These are phyloP conservation scores for Dothistroma pini DNA, from an alignment of 2,329 filamentous ascomycete genomes.

Conservation along the genomic window DNA sequence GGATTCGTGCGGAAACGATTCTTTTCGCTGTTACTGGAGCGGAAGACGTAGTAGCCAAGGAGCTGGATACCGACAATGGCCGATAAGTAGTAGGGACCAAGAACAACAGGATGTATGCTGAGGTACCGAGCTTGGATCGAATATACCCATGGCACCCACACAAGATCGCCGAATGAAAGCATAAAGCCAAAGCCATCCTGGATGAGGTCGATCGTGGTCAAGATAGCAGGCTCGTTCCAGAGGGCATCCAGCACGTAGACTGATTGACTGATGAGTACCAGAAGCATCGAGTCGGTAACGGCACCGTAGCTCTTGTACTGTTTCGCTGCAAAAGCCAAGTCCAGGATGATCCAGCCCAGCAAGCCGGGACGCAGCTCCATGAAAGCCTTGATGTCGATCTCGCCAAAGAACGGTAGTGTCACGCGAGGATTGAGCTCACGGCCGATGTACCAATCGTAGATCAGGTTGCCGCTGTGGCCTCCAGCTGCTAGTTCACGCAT, in stretches of 20 bases:
- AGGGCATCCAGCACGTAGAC: conserved; percentile 82
- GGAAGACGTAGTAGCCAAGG: conserved; percentile 86
- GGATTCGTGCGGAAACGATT: conserved; percentile 89
- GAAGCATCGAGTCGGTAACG: conserved; percentile 79
- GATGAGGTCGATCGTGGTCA: conserved; percentile 93
- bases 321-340: conserved; percentile 78
- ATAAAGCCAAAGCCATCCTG: conserved; percentile 94
- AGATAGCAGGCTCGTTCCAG: conserved; percentile 81
- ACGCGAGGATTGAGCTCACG: conserved; percentile 90
- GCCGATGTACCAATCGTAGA: conserved; percentile 97
- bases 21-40: conserved; percentile 90
- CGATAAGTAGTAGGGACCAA: conserved; percentile 64
- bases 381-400: conserved; percentile 86
- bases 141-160: conserved; percentile 91
- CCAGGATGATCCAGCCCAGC: conserved; percentile 81
- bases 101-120: conserved; percentile 72
- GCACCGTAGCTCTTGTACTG: conserved; percentile 83
- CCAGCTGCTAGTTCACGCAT: conserved; percentile 76
- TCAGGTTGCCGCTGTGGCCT: conserved; percentile 74
- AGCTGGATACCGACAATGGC: conserved; percentile 65
- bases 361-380: conserved; percentile 90
- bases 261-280: conserved; percentile 72
- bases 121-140: conserved; percentile 81
- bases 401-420: conserved; percentile 71
- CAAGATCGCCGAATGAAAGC: conserved; percentile 87